Evolutionary conservation across 1,139 yeast genomes (phyloP).

Genomic region (Magnusiomyces suaveolens): DNA sequence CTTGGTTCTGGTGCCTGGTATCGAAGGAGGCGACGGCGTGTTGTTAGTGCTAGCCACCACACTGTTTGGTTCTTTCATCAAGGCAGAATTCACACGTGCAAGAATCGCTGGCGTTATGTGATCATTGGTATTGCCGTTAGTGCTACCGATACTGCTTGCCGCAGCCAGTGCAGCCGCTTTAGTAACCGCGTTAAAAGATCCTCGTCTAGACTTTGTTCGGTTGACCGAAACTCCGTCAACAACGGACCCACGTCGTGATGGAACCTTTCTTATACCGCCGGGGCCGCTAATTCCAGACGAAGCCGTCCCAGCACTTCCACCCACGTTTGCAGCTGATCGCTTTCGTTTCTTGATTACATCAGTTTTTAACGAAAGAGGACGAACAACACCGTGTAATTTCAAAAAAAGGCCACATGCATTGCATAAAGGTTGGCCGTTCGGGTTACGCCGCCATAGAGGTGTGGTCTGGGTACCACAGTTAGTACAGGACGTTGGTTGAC

Average conservation of each 20-base stretch:
- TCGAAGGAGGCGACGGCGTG: no score
- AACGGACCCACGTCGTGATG: neutral
- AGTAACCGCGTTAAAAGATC: constrained; percentile 12
- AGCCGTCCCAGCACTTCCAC: constrained; percentile 3
- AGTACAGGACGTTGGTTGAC: constrained; percentile 44
- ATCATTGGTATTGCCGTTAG: no score
- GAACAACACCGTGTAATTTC: constrained; percentile 85
- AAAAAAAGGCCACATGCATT: constrained; percentile 91
- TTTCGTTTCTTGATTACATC: constrained; percentile 82
- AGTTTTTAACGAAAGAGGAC: constrained; percentile 83
- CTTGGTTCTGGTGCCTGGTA: no score
- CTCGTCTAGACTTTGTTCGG: constrained; percentile 14
- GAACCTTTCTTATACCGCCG: neutral
- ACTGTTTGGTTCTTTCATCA: no score
- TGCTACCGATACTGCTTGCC: neutral
- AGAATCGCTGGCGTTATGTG: no score
- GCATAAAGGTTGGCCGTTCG: constrained; percentile 85
- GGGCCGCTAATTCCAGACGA: neutral
- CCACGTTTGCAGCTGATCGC: constrained; percentile 19
- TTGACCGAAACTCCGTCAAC: neutral
- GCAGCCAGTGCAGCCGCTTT: neutral
- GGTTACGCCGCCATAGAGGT: constrained; percentile 91
- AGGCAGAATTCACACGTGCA: no score
- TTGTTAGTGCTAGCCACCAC: no score
- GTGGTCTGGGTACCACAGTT: constrained; percentile 91